Percentiles rank a stretch among this genome's conserved stretches.
These are phyloP conservation scores for Astraeus odoratus DNA, from an alignment of 768 basidiomycete species.

Conservation along the genomic window DNA sequence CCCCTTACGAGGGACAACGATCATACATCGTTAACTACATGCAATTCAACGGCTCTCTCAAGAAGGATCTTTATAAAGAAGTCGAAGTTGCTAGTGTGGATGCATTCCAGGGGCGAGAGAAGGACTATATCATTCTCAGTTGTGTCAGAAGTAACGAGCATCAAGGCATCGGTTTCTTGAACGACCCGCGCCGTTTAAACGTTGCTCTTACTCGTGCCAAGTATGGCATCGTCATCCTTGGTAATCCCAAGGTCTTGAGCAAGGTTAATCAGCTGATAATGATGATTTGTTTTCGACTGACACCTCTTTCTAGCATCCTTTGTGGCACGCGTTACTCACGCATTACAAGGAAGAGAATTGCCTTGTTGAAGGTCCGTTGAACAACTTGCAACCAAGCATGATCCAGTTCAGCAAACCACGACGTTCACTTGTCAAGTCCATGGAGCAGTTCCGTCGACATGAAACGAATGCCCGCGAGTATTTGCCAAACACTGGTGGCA, in stretches of 20 bases:
- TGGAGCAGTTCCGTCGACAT: constrained; percentile 91
- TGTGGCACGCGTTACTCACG: constrained; percentile 97
- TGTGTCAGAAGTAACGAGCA: constrained; percentile 99
- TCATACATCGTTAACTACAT: constrained; percentile 99
- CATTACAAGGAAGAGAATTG: constrained; percentile 96
- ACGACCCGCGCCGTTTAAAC: constrained; percentile 92
- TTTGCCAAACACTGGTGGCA: constrained; percentile 35
- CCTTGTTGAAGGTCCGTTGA: constrained; percentile 94
- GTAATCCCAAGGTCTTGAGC: constrained; percentile 99
- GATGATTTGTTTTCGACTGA: constrained; percentile 4
- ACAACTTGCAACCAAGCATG: constrained; percentile 96
- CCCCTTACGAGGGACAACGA: constrained; percentile 97
- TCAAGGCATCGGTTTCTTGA: constrained; percentile 98
- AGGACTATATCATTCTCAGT: constrained; percentile 98
- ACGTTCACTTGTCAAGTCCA: constrained; percentile 78
- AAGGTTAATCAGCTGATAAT: constrained; percentile 55
- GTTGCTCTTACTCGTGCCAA: constrained; percentile 97
- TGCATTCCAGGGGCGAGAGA: constrained; percentile 98
- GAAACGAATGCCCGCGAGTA: constrained; percentile 89
- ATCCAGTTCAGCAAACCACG: constrained; percentile 99
- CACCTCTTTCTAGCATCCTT: constrained; percentile 64
- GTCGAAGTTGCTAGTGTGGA: constrained; percentile 99
- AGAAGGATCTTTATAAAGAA: constrained; percentile 99
- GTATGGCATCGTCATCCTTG: constrained; percentile 97
- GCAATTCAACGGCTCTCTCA: constrained; percentile 99